These are phyloP conservation scores for Fusarium nisikadoi DNA, from an alignment of 2,329 filamentous ascomycete genomes.

Conservation along the genomic window DNA sequence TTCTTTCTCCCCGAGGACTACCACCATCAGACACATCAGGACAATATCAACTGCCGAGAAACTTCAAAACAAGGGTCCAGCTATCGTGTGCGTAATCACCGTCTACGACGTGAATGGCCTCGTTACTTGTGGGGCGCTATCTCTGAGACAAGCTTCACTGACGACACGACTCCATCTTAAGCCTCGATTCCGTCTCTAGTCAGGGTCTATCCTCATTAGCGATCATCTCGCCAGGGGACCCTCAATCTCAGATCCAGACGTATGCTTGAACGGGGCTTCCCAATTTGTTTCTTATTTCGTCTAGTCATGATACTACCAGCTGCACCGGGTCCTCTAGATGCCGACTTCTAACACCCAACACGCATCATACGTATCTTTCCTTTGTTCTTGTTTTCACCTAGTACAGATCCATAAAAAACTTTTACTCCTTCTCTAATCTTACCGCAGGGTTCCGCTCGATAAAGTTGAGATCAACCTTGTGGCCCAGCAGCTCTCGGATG, in stretches of 20 bases:
- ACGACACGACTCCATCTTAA: slow-evolving; percentile 33
- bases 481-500: slow-evolving; percentile 90
- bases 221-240: slow-evolving; percentile 7
- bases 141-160: slow-evolving; percentile 25
- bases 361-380: slow-evolving; percentile 11
- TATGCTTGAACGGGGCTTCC: slow-evolving; percentile 13
- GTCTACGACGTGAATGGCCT: slow-evolving; percentile 24
- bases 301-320: slow-evolving; percentile 35
- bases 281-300: slow-evolving; percentile 34
- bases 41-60: slow-evolving; percentile 15
- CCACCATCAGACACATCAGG: not conserved
- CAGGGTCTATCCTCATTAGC: slow-evolving; percentile 32
- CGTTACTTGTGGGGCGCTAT: slow-evolving; percentile 19
- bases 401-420: not conserved
- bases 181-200: slow-evolving; percentile 35
- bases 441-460: slow-evolving; percentile 93
- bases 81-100: slow-evolving; percentile 26
- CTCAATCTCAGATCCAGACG: slow-evolving; percentile 9
- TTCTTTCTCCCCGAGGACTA: too few species aligned
- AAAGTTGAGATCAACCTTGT: slow-evolving; percentile 95
- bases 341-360: slow-evolving; percentile 6
- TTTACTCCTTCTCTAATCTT: slow-evolving; percentile 83
- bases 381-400: slow-evolving; percentile 1
- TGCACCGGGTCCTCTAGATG: slow-evolving; percentile 27
- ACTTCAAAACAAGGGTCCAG: slow-evolving; percentile 18